Base-by-base conservation (phyloP, 169 alveolate genomes). In the Eimeria nieschulzi region DNA sequence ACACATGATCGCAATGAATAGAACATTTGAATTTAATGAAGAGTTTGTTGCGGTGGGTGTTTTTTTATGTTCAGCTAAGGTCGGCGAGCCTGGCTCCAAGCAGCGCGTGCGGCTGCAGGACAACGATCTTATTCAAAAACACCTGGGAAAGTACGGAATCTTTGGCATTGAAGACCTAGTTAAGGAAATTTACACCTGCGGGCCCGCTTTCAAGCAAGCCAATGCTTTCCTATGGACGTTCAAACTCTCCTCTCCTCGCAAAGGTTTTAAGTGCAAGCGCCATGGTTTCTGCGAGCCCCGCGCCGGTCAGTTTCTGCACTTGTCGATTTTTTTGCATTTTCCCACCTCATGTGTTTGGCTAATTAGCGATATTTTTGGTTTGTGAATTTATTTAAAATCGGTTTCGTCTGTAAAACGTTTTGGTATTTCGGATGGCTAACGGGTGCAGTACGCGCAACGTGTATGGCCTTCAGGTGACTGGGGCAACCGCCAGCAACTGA, bases 131-230 rank as follows among this genome's bases (percentile, higher is more conserved):
- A 96, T 98, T 93, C 97, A 97, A 68, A 94, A 96, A 72, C 90
- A 71, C 80, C 96, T 98, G 72, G 98, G 98, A 26, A 95, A 92
- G 92, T 93, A 90, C 78, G 96, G 96, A 93, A 94, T 95, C 84
- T 95, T 87, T 70, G 97, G 97, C 12, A 95, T 99, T 96, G 99
- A 99, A 95, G 99, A 99, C 92, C 95, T 99, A 91, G 97, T 99
- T 78, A 99, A 99, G 95, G 99, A 99, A 95, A 97, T 99, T 87
- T 95, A 97, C 96, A 98, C 99, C 61, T 97, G 98, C 93, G 99
- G 99, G 68, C 99, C 99, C 66, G 97, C 97, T 96, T 99, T 99
- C 98, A 99, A 98, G 98, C 99, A 98, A 96, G 99, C 98, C 88
- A 98, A 98, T 97, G 97, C 97, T 96, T 98, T 98, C 97, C 95